phyloP scores from a whole-genome alignment of 495 filamentous ascomycete genomes.

The Usnea hakonensis region DNA sequence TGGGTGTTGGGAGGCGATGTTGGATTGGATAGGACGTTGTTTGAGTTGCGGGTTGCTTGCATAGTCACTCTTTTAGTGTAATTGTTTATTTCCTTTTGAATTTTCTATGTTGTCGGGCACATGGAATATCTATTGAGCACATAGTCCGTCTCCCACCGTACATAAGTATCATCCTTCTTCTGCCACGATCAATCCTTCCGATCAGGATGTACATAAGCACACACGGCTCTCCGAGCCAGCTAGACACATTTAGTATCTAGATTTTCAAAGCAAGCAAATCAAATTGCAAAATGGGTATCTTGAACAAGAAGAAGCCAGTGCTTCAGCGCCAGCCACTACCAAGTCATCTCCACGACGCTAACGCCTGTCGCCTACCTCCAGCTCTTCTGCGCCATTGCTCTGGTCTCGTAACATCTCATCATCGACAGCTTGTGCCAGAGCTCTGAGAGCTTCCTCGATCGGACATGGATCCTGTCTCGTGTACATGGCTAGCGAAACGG shows the following conservation, averaged over 20 bases:
- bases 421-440: constrained; percentile 13
- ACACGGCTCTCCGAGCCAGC: background rate
- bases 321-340: background rate
- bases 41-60: background rate
- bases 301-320: background rate
- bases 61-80: background rate
- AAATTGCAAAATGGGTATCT: background rate
- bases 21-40: constrained; percentile 4
- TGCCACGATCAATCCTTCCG: background rate
- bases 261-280: background rate
- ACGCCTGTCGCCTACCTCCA: background rate
- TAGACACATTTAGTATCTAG: background rate
- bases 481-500: constrained; percentile 23
- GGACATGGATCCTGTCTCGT: constrained; percentile 15
- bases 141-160: background rate
- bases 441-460: constrained; percentile 23
- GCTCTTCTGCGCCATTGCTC: background rate
- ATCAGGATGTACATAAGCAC: background rate
- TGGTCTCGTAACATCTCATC: background rate
- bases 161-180: background rate
- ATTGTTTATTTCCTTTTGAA: background rate
- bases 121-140: background rate
- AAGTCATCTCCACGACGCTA: no score
- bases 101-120: background rate
- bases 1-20: background rate